These are phyloP conservation scores for Oenanthe sinensis DNA, from an alignment of 129 eudicot genomes.

Conservation along the genomic window DNA sequence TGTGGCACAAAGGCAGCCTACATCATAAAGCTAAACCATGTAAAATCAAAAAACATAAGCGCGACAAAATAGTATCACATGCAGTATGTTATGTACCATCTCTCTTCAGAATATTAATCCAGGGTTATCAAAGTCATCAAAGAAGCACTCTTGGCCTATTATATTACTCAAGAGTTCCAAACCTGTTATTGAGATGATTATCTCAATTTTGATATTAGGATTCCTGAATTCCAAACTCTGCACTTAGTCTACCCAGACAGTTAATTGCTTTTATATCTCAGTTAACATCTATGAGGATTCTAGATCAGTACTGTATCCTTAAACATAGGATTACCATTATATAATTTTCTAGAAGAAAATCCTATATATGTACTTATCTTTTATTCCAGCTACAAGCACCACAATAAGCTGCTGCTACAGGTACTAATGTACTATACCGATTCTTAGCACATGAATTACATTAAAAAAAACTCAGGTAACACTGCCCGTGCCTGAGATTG, in stretches of 20 bases:
- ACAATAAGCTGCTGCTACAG: background rate
- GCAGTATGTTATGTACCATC: background rate
- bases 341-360: too few species aligned
- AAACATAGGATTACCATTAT: too few species aligned
- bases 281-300: too few species aligned
- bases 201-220: background rate
- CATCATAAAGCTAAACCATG: background rate
- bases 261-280: too few species aligned
- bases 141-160: background rate
- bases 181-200: background rate
- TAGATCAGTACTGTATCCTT: too few species aligned
- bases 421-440: background rate
- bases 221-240: too few species aligned
- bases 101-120: background rate
- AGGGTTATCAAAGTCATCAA: background rate
- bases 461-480: background rate
- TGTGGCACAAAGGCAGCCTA: constrained; percentile 88
- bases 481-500: background rate
- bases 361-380: background rate
- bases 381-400: background rate
- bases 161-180: too few species aligned
- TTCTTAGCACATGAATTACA: background rate
- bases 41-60: background rate
- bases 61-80: background rate
- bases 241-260: too few species aligned